Evolutionary conservation across 1,284 basidiomycete genomes (phyloP), one percentile per base, ranked within the genome.

Genomic region (Phellopilus nigrolimitatus): DNA sequence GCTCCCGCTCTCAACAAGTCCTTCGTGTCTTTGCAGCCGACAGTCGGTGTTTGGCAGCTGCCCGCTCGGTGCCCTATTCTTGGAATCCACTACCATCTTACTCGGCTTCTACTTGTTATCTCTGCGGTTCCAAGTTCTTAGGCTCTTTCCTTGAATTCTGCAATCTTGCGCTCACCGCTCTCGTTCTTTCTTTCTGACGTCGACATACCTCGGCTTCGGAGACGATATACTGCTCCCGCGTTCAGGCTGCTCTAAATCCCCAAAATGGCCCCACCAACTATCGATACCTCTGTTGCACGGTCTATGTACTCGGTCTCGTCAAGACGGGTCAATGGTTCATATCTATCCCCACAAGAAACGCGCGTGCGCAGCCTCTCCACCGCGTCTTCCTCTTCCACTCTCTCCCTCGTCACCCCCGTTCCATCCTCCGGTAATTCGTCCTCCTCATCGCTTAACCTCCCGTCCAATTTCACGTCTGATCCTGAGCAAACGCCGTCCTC

Each of bases 371-470:
- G 72, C 57, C 61, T 66, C 13, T 82, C 82, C 24, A 74, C 72
- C 31, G 74, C 77, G 12, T 83, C 82, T 12, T 70, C 76, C 3
- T 63, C 71, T 34, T 82, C 81, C 10, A 78, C 78, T 4, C 62
- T 78, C 36, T 78, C 78, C 27, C 66, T 77, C 45, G 64, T 75
- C 37, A 80, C 80, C 27, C 79, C 79, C 3, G 61, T 66, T 25
- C 72, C 78, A 25, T 71, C 73, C 12, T 79, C 80, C 19, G 73
- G 78, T 17, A 77, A 79, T 57, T 69, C 67, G 8, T 83, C 80
- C 1, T 69, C 76, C 1, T 71, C 74, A 12, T 79, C 78, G 36
- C 68, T 79, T 22, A 64, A 65, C 42, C 60, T 76, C 52, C 71
- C 69, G 7, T 51, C 49, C 1, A 31, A 49, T n/a, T n/a, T n/a